Base-by-base conservation (phyloP, 805 yeast species). In the Candida nanaspora region DNA sequence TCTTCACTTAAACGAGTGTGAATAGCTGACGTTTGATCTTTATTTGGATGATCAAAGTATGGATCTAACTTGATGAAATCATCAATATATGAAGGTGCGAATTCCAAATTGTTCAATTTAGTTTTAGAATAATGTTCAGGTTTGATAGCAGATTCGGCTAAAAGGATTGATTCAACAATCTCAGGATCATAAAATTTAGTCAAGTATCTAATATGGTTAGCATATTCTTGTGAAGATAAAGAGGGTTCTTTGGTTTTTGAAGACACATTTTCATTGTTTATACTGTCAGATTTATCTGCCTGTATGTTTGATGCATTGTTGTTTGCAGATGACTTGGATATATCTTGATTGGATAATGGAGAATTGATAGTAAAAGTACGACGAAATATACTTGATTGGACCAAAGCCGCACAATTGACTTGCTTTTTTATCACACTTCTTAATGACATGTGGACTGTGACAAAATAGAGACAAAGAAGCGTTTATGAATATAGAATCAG, bases 151-250 rank as follows among this genome's bases (percentile, higher is more conserved):
- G 82, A 68, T 64, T 91, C 96, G 0, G 97, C 86, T 35, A 82
- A 71, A 50, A 83, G 69, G 49, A 93, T 86, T 40, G 94, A 77
- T 56, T 86, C 85, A 46, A 91, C 74, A 38, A 89, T 70, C 43
- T 81, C 83, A 26, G 88, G 86, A 8, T 91, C 78, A 61, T 91
- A 91, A 67, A 81, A 91, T 56, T 87, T 78, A 36, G 76, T 61
- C 49, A 89, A 69, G 47, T 68, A 70, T 35, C 75, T 72, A 47
- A 78, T 51, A 59, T 82, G 87, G 43, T 22, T 31, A 16, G 15
- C 11, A 11, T 31, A 31, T 16, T 31, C 16, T 31, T 10, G 20
- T 10, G 4, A 7, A 29, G n/a, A 18, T 29, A 28, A n/a, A n/a
- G n/a, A n/a, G n/a, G n/a, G n/a, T n/a, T n/a, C n/a, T n/a, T n/a